Base-by-base conservation (phyloP, 108 stramenopile species). In the Aurantiochytrium sp. region DNA sequence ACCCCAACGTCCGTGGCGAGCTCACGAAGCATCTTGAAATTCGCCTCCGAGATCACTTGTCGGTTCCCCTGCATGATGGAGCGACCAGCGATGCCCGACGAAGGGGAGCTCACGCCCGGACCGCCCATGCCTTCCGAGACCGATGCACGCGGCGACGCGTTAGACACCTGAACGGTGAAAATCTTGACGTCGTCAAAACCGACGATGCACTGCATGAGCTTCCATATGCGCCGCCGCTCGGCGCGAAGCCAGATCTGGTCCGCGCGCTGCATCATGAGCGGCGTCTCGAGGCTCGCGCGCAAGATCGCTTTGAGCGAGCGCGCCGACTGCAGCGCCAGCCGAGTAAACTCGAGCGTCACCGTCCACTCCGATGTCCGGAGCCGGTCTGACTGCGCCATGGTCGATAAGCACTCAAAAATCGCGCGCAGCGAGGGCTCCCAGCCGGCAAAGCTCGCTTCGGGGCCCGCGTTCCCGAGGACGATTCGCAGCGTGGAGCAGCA, bases 151-250 rank as follows among this genome's bases (percentile, higher is more conserved):
- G 50, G 59, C 24, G 59, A 34, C 27, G 59, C 32, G 10, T 65
- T 65, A 27, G 22, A 54, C 17, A 54, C 22, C 59, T 65, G 59
- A 12, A 65, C 24, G 8, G 59, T 12, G 24, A 81, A 81, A 6
- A 81, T 37, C 27, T 41, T 41, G 73, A 81, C 42, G 24, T 81
- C 73, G 30, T 81, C 73, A 48, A 81, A 81, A 27, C 73, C 73
- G n/a, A 48, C 73, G 12, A 81, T 48, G 10, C 21, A 48, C 32
- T 81, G 73, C 45, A 81, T 48, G 27, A 81, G 73, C 30, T 15
- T 41, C 73, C 73, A 81, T 12, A 81, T 24, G 19, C 42, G 45
- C 45, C 73, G 10, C 12, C 73, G 73, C 39, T 81, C 73, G 6
- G 73, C 73, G 1, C 73, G 39, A 24, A 48, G 45, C 73, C 73